Evolutionary conservation across 108 stramenopile species (phyloP), one percentile per base, ranked within the genome.

Genomic region (Pseudonitzschia multiseries): DNA sequence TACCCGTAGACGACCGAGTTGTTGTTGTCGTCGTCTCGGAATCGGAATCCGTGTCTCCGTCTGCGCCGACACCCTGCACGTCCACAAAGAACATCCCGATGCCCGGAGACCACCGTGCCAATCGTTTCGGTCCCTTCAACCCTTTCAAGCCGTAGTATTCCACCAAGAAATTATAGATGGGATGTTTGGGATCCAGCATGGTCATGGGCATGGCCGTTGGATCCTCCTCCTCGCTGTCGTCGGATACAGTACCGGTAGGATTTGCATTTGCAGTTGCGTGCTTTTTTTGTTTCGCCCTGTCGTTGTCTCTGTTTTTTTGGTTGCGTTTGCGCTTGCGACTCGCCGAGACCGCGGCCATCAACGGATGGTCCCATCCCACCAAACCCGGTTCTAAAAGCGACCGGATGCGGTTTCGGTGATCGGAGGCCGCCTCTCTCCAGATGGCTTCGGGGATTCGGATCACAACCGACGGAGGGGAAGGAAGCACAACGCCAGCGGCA

Each of bases 71-170:
- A n/a, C n/a, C n/a, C n/a, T n/a, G n/a, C n/a, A n/a, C 31, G 20
- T 20, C 61, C 29, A n/a, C 32, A 40, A 80, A 48, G 28, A 86
- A 50, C 13, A 81, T 69, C 24, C 64, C 57, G 26, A 81, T 79
- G 68, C 73, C 54, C 8, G 93, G 93, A 27, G 83, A 83, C 92
- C 92, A 93, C 48, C 88, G 28, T 20, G 74, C 72, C 52, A 93
- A 70, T 63, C 85, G 57, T 31, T 77, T 65, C 18, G 79, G 68
- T 15, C 92, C 92, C 70, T 90, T 93, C 57, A 63, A 42, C 0
- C 88, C 89, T 60, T 88, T 91, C 20, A 93, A 54, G 21, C 93
- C 93, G 72, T 93, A 93, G 71, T 93, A 93, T 70, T 93, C 93
- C 42, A 93, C 85, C 36, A 93, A 65, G 77, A 93, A 93, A 62